Base-by-base conservation (phyloP, 306 rosid species). In the Corylus americana region DNA sequence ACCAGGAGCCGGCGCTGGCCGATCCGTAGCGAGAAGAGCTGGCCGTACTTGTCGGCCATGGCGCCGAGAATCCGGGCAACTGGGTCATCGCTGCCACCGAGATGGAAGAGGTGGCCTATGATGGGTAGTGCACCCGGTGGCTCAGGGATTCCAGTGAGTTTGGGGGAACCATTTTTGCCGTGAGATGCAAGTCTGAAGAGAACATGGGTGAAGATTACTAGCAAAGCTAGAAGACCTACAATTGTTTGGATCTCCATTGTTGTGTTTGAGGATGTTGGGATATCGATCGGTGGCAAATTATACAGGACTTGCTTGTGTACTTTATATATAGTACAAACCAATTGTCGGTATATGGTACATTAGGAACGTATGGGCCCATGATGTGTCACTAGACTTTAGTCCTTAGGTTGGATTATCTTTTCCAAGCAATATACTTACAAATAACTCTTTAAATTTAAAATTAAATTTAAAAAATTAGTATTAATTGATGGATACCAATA, bases 31-130 rank as follows among this genome's bases (percentile, higher is more conserved):
- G 75, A 76, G 25, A 88, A 85, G 37, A 88, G 64, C 55, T 87
- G 22, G 7, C 91, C 89, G 53, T 81, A 66, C n/a, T 74, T 81
- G 3, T 88, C 72, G 2, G 89, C 84, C 77, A 88, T 49, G 64
- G 47, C 22, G 4, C 86, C 75, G 2, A 88, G 71, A 39, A 77
- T 79, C 6, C 84, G 81, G 1, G 77, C 79, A 57, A 83, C 48
- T 11, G 89, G 89, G 4, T 39, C 44, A 25, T 55, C 11, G 4
- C 4, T 8, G 14, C 77, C 58, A 5, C 71, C 67, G 0, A 85
- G 79, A 73, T 83, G 87, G 79, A 83, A 83, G 29, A 88, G 86
- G 29, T 88, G 91, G 0, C 91, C 91, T 68, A 88, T 80, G n/a
- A 88, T 5, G 44, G 91, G 91, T 39, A 85, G 81, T 16, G 77